These are phyloP conservation scores for Penicillium sp. DNA, from an alignment of 2,329 filamentous ascomycete species.

Conservation along the genomic window DNA sequence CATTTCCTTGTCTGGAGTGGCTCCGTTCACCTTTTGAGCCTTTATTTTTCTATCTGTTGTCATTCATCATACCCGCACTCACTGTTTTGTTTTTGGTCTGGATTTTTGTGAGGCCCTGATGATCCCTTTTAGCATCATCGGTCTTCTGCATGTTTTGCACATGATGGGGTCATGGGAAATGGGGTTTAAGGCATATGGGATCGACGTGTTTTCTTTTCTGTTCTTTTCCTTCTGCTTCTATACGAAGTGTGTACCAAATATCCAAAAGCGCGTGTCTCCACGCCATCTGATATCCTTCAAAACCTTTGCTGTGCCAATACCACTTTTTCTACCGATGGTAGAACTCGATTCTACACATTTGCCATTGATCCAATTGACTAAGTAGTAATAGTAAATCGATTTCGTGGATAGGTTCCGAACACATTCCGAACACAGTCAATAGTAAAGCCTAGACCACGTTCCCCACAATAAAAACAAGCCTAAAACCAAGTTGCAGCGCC, in stretches of 20 bases:
- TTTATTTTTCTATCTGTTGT: conserved; percentile 8
- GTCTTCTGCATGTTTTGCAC: conserved; percentile 18
- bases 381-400: too few species aligned
- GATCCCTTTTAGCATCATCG: conserved; percentile 4
- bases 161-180: conserved; percentile 15
- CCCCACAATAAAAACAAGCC: too few species aligned
- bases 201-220: conserved; percentile 1
- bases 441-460: too few species aligned
- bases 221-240: conserved; percentile 7
- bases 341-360: background rate
- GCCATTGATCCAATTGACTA: background rate
- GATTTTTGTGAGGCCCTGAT: background rate
- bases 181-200: conserved; percentile 12
- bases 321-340: background rate
- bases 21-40: conserved; percentile 6
- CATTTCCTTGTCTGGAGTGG: conserved; percentile 18
- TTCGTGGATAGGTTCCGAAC: too few species aligned
- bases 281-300: conserved; percentile 12
- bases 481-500: background rate
- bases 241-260: conserved; percentile 16
- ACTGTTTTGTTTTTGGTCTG: conserved; percentile 8
- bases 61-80: conserved; percentile 23
- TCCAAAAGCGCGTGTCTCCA: conserved; percentile 14
- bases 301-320: conserved; percentile 2
- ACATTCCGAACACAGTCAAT: too few species aligned